Evolutionary conservation across 73 alveolate species (phyloP).

Genomic region (Stentor coeruleus): DNA sequence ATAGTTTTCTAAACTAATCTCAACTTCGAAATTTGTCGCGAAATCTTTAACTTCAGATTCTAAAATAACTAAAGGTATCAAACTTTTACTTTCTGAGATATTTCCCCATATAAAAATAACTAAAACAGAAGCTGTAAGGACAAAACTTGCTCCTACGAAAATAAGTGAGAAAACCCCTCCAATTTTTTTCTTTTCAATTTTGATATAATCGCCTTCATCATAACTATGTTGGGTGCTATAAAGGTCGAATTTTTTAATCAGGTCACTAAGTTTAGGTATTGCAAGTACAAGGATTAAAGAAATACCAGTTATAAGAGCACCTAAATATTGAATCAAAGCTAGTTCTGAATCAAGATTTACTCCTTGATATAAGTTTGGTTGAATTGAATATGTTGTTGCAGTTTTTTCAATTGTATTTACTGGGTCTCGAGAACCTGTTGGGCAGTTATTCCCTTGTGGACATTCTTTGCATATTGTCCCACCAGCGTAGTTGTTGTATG

Average conservation of each 20-base stretch:
- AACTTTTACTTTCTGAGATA: conserved; percentile 12
- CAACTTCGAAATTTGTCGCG: not conserved
- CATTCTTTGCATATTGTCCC: not conserved
- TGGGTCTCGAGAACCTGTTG: not conserved
- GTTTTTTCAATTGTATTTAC: not conserved
- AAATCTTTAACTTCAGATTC: not conserved
- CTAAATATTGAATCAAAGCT: not conserved
- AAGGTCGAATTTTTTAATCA: not conserved
- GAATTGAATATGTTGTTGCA: not conserved
- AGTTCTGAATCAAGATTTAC: not conserved
- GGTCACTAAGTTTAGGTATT: not conserved
- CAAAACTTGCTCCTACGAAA: not conserved
- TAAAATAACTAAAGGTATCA: not conserved
- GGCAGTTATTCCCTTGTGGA: not conserved
- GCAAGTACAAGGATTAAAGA: not conserved
- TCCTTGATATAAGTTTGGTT: not conserved
- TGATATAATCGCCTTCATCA: not conserved
- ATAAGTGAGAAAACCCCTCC: conserved; percentile 14
- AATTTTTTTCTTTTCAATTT: not conserved
- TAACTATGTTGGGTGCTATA: not conserved
- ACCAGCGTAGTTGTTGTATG: not conserved
- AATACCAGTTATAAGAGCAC: not conserved
- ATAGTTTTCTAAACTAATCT: no score
- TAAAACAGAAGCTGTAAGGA: not conserved
- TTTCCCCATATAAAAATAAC: not conserved